Percentiles rank a stretch among this genome's conserved stretches.
Evolutionary conservation across 2,329 filamentous ascomycete genomes (phyloP).

Genomic region (Nothophoma quercina): DNA sequence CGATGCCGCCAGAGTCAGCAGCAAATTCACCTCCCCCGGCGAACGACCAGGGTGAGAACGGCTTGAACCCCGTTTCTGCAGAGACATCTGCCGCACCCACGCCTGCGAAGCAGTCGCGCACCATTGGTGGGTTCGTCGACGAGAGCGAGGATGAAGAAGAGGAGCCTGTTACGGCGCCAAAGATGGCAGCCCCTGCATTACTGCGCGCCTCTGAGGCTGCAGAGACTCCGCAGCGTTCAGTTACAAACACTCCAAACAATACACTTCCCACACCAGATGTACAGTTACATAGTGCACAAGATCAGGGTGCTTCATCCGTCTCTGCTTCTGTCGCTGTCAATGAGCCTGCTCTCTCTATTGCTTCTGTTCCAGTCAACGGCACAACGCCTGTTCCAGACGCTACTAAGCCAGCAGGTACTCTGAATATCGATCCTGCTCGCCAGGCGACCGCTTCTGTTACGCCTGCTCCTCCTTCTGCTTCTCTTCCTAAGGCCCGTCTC

Average conservation of each 20-base stretch:
- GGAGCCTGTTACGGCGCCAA: constrained; percentile 55
- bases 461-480: constrained; percentile 38
- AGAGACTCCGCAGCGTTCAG: constrained; percentile 61
- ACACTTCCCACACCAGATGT: constrained; percentile 64
- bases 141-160: constrained; percentile 68
- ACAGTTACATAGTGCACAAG: constrained; percentile 66
- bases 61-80: constrained; percentile 33
- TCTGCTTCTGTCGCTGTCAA: constrained; percentile 50
- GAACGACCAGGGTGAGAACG: constrained; percentile 30
- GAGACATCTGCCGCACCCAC: constrained; percentile 40
- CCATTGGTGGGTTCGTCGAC: constrained; percentile 68
- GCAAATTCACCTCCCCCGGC: constrained; percentile 36
- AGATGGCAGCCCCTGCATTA: constrained; percentile 57
- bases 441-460: constrained; percentile 52
- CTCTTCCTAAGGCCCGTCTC: constrained; percentile 61
- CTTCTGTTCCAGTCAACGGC: constrained; percentile 59
- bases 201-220: constrained; percentile 58
- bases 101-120: constrained; percentile 57
- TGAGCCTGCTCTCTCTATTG: constrained; percentile 58
- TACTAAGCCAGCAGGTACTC: constrained; percentile 44
- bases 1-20: constrained; percentile 40
- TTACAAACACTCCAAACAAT: constrained; percentile 65
- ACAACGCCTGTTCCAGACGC: constrained; percentile 47
- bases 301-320: constrained; percentile 54
- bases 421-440: constrained; percentile 42